Evolutionary conservation across 2,329 filamentous ascomycete species (phyloP).

Genomic region (Cladosporium sp.): DNA sequence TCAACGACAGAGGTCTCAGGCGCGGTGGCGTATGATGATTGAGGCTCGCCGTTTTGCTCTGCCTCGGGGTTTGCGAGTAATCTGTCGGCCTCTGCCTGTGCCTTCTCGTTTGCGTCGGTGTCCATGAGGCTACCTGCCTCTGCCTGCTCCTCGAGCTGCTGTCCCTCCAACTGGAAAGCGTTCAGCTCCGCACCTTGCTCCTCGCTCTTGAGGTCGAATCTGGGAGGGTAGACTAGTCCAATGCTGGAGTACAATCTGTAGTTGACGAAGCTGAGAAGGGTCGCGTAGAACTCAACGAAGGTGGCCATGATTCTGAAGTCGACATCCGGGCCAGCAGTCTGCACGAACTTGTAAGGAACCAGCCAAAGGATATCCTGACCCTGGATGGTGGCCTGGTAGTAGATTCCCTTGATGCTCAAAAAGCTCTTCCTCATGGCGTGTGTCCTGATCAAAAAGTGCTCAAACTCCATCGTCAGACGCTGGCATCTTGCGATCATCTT

Average conservation of each 20-base stretch:
- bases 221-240: constrained; percentile 91
- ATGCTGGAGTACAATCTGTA: constrained; percentile 88
- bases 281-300: constrained; percentile 98
- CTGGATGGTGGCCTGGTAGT: constrained; percentile 96
- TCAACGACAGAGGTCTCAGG: constrained; percentile 36
- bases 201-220: constrained; percentile 82
- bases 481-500: constrained; percentile 97
- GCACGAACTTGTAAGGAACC: constrained; percentile 96
- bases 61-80: constrained; percentile 27
- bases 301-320: constrained; percentile 99
- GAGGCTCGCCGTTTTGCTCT: constrained; percentile 11
- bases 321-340: constrained; percentile 86
- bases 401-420: constrained; percentile 97
- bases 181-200: constrained; percentile 84
- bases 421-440: constrained; percentile 93
- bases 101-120: constrained; percentile 33
- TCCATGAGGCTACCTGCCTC: constrained; percentile 24
- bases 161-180: constrained; percentile 85
- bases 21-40: constrained; percentile 20
- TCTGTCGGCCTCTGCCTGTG: constrained; percentile 46
- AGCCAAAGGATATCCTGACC: constrained; percentile 97
- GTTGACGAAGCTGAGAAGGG: constrained; percentile 90
- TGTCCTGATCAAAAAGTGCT: constrained; percentile 93
- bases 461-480: constrained; percentile 87
- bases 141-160: constrained; percentile 43